Conservation (phyloP, 1,284 basidiomycete genomes). For the Cutaneotrichosporon cavernicola region DNA sequence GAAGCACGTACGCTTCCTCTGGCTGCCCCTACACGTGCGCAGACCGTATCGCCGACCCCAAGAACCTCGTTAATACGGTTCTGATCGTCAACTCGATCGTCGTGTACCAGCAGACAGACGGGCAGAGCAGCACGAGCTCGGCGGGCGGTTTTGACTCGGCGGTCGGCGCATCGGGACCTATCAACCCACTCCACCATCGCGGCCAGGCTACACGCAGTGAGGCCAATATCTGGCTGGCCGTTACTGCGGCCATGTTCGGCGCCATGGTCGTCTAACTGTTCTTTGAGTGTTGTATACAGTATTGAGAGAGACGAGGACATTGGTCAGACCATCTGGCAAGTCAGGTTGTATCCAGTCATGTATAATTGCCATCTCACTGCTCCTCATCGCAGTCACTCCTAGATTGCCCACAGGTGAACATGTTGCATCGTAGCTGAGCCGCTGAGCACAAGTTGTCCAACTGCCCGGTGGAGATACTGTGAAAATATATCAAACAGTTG, state of each 20-base stretch:
- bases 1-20: constrained; percentile 56
- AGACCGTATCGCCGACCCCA: constrained; percentile 63
- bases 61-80: constrained; percentile 47
- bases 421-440: too few relatives aligned
- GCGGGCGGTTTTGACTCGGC: not conserved
- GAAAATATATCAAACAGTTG: too few relatives aligned
- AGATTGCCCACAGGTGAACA: too few relatives aligned
- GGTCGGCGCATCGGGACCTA: not conserved
- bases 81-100: constrained; percentile 50
- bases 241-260: not conserved
- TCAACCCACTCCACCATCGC: not conserved
- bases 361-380: too few relatives aligned
- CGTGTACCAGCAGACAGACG: constrained; percentile 39
- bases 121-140: not conserved
- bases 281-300: not conserved
- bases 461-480: too few relatives aligned
- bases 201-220: not conserved
- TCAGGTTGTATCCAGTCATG: too few relatives aligned
- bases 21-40: constrained; percentile 71
- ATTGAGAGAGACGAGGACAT: not conserved
- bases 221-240: not conserved
- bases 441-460: too few relatives aligned
- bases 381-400: too few relatives aligned
- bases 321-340: not conserved
- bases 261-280: not conserved